phyloP scores from a whole-genome alignment of 345 rosid species.

The Conringia planisiliqua region DNA sequence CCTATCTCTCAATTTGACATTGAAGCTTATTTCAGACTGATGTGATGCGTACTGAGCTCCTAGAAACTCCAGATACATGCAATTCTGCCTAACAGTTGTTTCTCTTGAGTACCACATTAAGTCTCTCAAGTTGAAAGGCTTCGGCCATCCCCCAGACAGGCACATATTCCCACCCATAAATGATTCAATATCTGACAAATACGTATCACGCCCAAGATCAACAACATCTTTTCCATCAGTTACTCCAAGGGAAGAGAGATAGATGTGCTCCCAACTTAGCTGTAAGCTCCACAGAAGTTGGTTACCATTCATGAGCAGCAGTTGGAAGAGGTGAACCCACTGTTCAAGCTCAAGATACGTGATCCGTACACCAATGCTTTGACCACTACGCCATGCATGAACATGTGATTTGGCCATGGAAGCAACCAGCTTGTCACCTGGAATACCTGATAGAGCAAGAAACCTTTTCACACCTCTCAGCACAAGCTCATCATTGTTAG shows the following conservation, averaged over 20 bases:
- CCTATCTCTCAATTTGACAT: slow-evolving; percentile 20
- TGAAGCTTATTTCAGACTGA: slow-evolving; percentile 30
- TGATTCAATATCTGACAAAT: slow-evolving; percentile 42
- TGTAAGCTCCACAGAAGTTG: slow-evolving; percentile 77
- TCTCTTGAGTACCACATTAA: slow-evolving; percentile 59
- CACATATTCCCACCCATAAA: slow-evolving; percentile 37
- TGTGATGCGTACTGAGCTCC: slow-evolving; percentile 56
- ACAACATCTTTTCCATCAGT: slow-evolving; percentile 56
- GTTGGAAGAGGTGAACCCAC: slow-evolving; percentile 81
- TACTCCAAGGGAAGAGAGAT: slow-evolving; percentile 77
- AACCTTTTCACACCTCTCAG: slow-evolving; percentile 61
- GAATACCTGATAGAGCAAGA: slow-evolving; percentile 76
- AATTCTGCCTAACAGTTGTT: slow-evolving; percentile 67
- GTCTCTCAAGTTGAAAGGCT: slow-evolving; percentile 61
- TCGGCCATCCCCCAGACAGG: slow-evolving; percentile 90
- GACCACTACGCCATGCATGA: slow-evolving; percentile 60
- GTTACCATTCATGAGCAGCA: slow-evolving; percentile 69
- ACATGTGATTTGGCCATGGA: slow-evolving; percentile 88
- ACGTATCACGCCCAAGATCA: slow-evolving; percentile 46
- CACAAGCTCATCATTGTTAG: slow-evolving; percentile 45
- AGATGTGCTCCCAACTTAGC: slow-evolving; percentile 89
- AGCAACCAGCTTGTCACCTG: slow-evolving; percentile 52
- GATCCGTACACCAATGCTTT: slow-evolving; percentile 43
- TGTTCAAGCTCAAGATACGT: slow-evolving; percentile 85
- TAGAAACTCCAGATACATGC: slow-evolving; percentile 73